Conservation (phyloP, 345 rosid species). For the Nasturtium officinale region DNA sequence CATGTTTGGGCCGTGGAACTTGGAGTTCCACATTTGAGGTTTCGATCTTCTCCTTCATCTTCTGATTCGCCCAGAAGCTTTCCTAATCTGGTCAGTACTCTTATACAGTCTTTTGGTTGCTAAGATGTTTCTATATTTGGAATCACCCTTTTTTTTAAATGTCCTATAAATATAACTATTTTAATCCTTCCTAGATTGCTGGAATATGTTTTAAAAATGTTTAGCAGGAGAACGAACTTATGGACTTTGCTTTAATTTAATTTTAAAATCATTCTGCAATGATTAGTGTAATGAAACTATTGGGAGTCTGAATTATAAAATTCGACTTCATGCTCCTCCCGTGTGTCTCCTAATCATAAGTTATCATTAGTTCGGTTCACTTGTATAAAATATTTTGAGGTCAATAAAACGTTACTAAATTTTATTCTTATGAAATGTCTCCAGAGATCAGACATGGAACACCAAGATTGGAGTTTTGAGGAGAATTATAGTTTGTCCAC, state of each 20-base stretch:
- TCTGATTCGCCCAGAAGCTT: slow-evolving; percentile 38
- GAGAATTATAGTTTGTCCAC: slow-evolving; percentile 46
- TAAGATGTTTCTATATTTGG: slow-evolving; percentile 31
- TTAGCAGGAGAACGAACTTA: neutral
- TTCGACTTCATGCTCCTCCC: slow-evolving; percentile 9
- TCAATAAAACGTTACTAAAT: neutral
- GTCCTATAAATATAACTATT: neutral
- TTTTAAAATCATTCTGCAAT: slow-evolving; percentile 18
- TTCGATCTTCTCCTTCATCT: slow-evolving; percentile 12
- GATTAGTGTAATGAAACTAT: slow-evolving; percentile 27
- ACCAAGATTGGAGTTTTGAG: slow-evolving; percentile 64
- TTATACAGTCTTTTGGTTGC: neutral
- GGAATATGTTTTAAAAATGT: slow-evolving; percentile 1
- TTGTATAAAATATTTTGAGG: slow-evolving; percentile 9
- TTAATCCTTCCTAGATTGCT: neutral
- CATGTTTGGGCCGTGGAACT: slow-evolving; percentile 28
- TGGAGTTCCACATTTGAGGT: slow-evolving; percentile 20
- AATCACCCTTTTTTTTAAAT: neutral
- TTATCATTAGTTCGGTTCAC: slow-evolving; percentile 21
- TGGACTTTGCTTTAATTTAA: slow-evolving; percentile 8
- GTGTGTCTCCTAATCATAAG: slow-evolving; percentile 18
- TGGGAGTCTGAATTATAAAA: slow-evolving; percentile 1
- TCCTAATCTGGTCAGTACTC: slow-evolving; percentile 36
- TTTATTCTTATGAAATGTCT: slow-evolving; percentile 10
- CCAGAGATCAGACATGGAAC: slow-evolving; percentile 58